Evolutionary conservation across 2,329 filamentous ascomycete species (phyloP), one percentile per base, ranked within the genome.

Genomic region (Mollisia scopiformis): DNA sequence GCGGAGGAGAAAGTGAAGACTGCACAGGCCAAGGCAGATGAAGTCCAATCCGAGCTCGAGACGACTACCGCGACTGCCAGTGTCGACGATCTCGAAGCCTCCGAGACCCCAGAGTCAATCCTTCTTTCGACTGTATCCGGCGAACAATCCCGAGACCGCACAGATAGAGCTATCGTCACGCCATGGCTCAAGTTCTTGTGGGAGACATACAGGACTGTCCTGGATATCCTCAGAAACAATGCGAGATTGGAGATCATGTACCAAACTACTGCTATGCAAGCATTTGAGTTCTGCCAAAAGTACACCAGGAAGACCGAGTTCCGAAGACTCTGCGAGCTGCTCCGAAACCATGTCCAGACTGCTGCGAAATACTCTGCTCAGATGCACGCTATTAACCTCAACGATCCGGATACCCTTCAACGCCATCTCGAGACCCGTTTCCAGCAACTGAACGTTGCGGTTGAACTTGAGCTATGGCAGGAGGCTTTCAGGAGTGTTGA

Each of bases 301-400:
- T 98, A 98, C 79, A 91, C 93, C 70, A 89, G 95, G 75, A 99
- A 99, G 89, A 99, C 95, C 68, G 95, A 99, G 81, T 99, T 99
- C 85, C 91, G 95, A 77, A 90, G 95, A 74, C 92, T 99, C 57
- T 99, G 95, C 80, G 95, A 99, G 83, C 87, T 99, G 66, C 89
- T 99, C 66, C 91, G 95, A 72, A 99, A 99, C 82, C 95, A 99
- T 82, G 90, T 99, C 66, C 94, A 97, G 82, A 99, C 96, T 76
- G 95, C 95, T 56, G 94, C 95, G 82, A 99, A 99, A 81, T 99
- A 98, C 81, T 97, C 94, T 49, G 88, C 93, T 66, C 95, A 98
- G 85, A 97, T 98, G 91, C 94, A 98, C 76, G 95, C 95, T 71
- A 99, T 99, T 82, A 99, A 99, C 81, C 83, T 99, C 66, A 98